These are phyloP conservation scores for Erodium moschatum DNA, from an alignment of 441 rosid genomes.

Conservation along the genomic window DNA sequence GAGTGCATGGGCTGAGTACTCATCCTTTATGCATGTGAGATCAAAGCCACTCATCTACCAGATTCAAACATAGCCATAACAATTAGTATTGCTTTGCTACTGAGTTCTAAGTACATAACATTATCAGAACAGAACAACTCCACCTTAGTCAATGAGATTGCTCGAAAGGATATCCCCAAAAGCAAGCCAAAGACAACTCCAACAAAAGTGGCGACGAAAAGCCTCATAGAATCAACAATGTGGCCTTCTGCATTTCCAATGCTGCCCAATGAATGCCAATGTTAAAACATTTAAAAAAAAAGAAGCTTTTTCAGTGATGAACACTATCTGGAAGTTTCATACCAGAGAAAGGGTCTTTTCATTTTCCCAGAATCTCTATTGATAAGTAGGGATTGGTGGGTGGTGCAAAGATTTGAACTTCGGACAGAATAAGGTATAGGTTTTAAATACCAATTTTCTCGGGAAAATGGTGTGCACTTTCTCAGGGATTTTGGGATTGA, in stretches of 20 bases:
- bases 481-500: not conserved
- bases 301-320: not conserved
- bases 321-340: not conserved
- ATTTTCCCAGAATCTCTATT: too few relatives aligned
- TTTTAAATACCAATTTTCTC: not conserved
- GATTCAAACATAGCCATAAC: too few relatives aligned
- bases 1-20: conserved; percentile 39
- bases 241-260: conserved; percentile 42
- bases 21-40: conserved; percentile 67
- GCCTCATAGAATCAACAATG: conserved; percentile 56
- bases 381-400: not conserved
- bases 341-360: not conserved
- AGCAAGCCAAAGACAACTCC: conserved; percentile 79
- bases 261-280: conserved; percentile 16
- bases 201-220: conserved; percentile 52
- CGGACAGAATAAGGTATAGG: not conserved
- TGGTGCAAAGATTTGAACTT: not conserved
- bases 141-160: conserved; percentile 76
- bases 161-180: conserved; percentile 68
- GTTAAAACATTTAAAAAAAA: not conserved
- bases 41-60: conserved; percentile 66
- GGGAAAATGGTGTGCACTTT: not conserved
- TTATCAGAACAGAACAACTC: too few relatives aligned
- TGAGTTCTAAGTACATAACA: too few relatives aligned
- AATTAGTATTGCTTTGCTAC: too few relatives aligned